These are phyloP conservation scores for Colletotrichum filicis DNA, from an alignment of 2,329 filamentous ascomycete genomes.

Conservation along the genomic window DNA sequence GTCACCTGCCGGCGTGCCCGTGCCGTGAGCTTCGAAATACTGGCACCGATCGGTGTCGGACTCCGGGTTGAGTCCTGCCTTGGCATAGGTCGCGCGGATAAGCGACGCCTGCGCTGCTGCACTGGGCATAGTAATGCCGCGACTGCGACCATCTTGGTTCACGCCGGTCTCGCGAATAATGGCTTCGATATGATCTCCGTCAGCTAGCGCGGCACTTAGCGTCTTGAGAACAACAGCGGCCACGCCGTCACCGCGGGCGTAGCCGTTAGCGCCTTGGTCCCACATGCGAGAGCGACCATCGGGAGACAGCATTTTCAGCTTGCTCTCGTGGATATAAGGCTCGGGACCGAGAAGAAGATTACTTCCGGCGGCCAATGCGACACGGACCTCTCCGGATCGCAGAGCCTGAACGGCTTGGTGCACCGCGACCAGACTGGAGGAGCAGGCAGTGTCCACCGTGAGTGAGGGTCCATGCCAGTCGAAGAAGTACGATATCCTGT, in stretches of 20 bases:
- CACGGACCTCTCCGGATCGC: constrained; percentile 42
- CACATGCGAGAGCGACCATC: constrained; percentile 49
- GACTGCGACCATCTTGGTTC: constrained; percentile 39
- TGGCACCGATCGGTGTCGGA: constrained; percentile 28
- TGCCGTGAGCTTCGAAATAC: constrained; percentile 50
- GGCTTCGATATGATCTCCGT: constrained; percentile 41
- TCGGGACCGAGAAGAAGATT: constrained; percentile 36
- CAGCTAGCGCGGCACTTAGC: constrained; percentile 52
- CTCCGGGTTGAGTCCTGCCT: constrained; percentile 18
- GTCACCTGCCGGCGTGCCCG: constrained; percentile 52
- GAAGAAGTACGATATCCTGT: constrained; percentile 53
- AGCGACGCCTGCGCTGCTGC: constrained; percentile 40
- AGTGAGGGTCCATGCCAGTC: constrained; percentile 51
- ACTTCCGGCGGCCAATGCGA: constrained; percentile 43
- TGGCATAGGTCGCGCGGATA: constrained; percentile 42
- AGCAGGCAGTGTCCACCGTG: constrained; percentile 59
- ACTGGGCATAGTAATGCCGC: constrained; percentile 50
- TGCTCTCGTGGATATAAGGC: constrained; percentile 33
- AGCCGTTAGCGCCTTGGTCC: constrained; percentile 59
- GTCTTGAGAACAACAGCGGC: constrained; percentile 58
- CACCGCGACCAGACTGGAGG: constrained; percentile 52
- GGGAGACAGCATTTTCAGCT: constrained; percentile 18
- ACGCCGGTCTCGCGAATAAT: constrained; percentile 39
- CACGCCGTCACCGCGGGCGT: constrained; percentile 63
- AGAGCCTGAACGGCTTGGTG: constrained; percentile 52